Base-by-base conservation (phyloP, 2,329 filamentous ascomycete genomes). In the Xylaria sp. region DNA sequence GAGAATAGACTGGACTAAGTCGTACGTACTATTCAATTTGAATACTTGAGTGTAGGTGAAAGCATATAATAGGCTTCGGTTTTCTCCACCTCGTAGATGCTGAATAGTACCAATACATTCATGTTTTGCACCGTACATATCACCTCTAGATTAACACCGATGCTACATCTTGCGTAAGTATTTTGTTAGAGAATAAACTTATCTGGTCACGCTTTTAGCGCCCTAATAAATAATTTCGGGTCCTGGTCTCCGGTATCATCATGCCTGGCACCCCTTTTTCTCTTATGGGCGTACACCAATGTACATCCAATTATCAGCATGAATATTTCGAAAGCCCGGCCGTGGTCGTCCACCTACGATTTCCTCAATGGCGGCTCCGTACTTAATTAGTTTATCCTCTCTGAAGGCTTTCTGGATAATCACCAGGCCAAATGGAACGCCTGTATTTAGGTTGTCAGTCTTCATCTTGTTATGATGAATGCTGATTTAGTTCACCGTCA, bases 331-430 rank as follows among this genome's bases (percentile, higher is more conserved):
- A 48, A 68, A 68, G 2, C 4, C 17, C 11, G 61, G 61, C 14
- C 34, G 56, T 39, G 57, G 61, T 2, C 61, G 50, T 21, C 51
- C 51, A 17, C 51, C 45, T 8, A 53, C 57, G 11, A 58, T 17
- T 7, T 50, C 61, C 47, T 69, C 64, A 34, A 72, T 67, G 6
- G 69, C 70, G 32, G 65, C 58, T 14, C 64, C 66, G 14, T 64
- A 71, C 39, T 60, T 69, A 17, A 72, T 32, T 11, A 73, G 47
- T 27, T 64, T 65, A 11, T 61, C 59, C 8, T 73, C 69, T 32
- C 56, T 8, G 19, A 57, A 65, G 17, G 71, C 69, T 27, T 57
- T 65, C 39, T 71, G 69, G 17, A 71, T 70, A 36, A 71, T 66
- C 6, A 63, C 65, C 5, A 72, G 36, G 5, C 70, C 70, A 32